Evolutionary conservation across 106 monocot genomes (phyloP).

Genomic region (Alisma plantagoaquatica): DNA sequence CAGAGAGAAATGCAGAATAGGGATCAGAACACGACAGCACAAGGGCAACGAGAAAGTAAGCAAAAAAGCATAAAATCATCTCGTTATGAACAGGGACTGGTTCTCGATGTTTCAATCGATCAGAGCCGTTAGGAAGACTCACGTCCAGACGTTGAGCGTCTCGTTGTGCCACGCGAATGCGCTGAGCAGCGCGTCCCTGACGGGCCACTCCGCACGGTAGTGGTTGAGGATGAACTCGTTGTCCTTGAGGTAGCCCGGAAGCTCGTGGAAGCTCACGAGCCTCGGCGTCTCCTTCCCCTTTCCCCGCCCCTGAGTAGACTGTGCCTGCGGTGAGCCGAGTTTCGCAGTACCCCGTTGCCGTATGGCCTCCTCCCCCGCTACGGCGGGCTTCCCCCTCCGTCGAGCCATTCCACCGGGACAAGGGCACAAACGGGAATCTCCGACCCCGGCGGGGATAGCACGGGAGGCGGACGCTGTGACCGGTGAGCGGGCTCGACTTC

Average conservation of each 20-base stretch:
- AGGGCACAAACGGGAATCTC: too few species aligned
- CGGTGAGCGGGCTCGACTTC: background rate
- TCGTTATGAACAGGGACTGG: background rate
- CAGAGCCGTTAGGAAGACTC: constrained; percentile 5
- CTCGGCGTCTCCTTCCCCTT: too few species aligned
- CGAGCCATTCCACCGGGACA: constrained; percentile 2
- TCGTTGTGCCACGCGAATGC: constrained; percentile 96
- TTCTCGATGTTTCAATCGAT: background rate
- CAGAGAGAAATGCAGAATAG: too few species aligned
- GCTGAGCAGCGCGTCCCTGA: constrained; percentile 70
- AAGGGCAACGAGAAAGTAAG: background rate
- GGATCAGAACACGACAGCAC: too few species aligned
- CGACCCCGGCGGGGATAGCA: background rate
- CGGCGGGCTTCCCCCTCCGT: background rate
- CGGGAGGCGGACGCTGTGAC: background rate
- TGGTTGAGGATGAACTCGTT: constrained; percentile 82
- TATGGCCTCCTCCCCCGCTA: background rate
- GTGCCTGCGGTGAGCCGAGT: too few species aligned
- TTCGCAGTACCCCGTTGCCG: constrained; percentile 4
- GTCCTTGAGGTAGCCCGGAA: constrained; percentile 80
- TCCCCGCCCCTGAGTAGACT: too few species aligned
- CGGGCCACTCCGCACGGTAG: constrained; percentile 83
- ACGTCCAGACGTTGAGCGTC: constrained; percentile 99
- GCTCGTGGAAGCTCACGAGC: constrained; percentile 73
- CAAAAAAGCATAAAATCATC: background rate